These are phyloP conservation scores for Paracamarosporium sp. DNA, from an alignment of 2,329 filamentous ascomycete species.

Conservation along the genomic window DNA sequence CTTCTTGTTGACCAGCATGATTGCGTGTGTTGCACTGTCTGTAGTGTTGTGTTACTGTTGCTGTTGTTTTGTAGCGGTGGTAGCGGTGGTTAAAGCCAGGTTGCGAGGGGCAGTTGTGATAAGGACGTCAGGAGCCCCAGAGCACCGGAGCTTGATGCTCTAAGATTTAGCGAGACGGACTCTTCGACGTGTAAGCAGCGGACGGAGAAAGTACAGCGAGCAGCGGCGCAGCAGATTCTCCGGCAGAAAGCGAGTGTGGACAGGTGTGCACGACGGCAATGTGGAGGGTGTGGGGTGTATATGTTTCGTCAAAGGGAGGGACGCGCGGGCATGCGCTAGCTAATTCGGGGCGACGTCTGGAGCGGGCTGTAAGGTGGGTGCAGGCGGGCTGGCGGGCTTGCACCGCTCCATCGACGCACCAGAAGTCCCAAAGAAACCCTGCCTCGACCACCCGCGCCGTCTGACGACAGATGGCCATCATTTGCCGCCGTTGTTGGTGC, in stretches of 20 bases:
- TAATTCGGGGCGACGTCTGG: not conserved
- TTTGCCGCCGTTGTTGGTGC: not conserved
- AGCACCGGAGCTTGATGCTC: constrained; percentile 12
- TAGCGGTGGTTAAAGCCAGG: constrained; percentile 7
- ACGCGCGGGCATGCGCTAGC: constrained; percentile 4
- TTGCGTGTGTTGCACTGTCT: constrained; percentile 15
- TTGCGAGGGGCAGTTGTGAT: constrained; percentile 11
- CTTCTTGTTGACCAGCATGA: constrained; percentile 79
- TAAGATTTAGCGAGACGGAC: constrained; percentile 20
- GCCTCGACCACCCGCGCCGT: not conserved
- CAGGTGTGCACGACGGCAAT: not conserved
- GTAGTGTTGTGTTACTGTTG: not conserved
- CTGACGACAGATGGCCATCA: not conserved
- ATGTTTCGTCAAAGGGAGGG: constrained; percentile 15
- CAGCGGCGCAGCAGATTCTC: constrained; percentile 7
- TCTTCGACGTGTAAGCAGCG: constrained; percentile 5
- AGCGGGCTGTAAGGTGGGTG: not conserved
- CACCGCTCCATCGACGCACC: constrained; percentile 5
- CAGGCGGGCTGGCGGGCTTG: not conserved
- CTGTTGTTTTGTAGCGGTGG: not conserved
- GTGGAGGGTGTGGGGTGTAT: constrained; percentile 7
- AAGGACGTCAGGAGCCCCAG: constrained; percentile 5
- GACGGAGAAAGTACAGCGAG: not conserved
- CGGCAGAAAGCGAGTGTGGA: constrained; percentile 5
- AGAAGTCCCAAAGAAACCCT: not conserved